phyloP scores from a whole-genome alignment of 352 stramenopile species.

The Globisporangium nunn region DNA sequence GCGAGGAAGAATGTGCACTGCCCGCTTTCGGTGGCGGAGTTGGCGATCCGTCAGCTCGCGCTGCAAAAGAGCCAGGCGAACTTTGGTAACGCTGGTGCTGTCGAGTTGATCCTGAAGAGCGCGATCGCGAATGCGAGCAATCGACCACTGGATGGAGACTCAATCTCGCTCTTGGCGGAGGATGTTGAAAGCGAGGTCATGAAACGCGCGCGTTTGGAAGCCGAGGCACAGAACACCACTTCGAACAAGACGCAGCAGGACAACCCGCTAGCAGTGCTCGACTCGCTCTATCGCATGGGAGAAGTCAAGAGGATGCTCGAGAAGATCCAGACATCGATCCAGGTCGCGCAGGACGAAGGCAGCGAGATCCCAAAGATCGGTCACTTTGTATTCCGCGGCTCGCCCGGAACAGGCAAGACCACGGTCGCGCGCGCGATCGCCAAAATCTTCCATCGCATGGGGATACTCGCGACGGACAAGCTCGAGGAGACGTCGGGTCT shows the following conservation, averaged over 20 bases:
- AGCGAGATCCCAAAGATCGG: constrained; percentile 47
- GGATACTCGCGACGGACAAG: constrained; percentile 86
- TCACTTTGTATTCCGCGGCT: constrained; percentile 87
- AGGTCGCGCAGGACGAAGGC: constrained; percentile 63
- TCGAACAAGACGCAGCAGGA: not conserved
- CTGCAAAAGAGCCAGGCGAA: constrained; percentile 70
- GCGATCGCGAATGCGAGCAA: constrained; percentile 56
- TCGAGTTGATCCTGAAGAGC: constrained; percentile 76
- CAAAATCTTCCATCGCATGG: constrained; percentile 91
- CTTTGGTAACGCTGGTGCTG: constrained; percentile 89
- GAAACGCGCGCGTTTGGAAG: constrained; percentile 16
- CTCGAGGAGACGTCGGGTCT: constrained; percentile 87
- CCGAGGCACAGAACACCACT: not conserved
- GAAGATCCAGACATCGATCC: constrained; percentile 49
- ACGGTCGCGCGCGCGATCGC: constrained; percentile 89
- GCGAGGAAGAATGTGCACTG: constrained; percentile 41
- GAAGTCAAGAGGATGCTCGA: constrained; percentile 46
- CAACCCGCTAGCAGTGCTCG: constrained; percentile 38
- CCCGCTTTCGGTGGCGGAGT: constrained; percentile 40
- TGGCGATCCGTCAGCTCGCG: constrained; percentile 47
- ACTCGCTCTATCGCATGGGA: constrained; percentile 56
- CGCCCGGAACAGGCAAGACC: constrained; percentile 85
- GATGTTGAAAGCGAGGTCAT: constrained; percentile 47
- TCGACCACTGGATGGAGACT: constrained; percentile 30
- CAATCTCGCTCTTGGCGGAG: constrained; percentile 33